phyloP scores from a whole-genome alignment of 2,329 filamentous ascomycete species.

The Lachnellula arida region DNA sequence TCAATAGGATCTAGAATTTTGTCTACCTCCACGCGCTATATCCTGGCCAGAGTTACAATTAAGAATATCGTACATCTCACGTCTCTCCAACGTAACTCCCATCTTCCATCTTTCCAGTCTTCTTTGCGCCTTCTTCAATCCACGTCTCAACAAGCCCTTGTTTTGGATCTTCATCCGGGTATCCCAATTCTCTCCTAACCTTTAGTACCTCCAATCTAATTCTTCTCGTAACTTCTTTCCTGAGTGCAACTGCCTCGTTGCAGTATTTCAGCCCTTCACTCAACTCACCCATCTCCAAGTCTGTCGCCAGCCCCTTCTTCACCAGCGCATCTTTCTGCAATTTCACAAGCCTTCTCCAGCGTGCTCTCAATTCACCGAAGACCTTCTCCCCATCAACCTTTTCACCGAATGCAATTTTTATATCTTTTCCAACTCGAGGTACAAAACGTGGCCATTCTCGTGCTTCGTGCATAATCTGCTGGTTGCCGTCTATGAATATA shows the following conservation, averaged over 20 bases:
- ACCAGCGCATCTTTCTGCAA: constrained; percentile 42
- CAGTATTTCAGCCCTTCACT: constrained; percentile 62
- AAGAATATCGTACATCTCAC: constrained; percentile 2
- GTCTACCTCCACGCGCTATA: not conserved
- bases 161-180: constrained; percentile 73
- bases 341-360: constrained; percentile 66
- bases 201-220: constrained; percentile 78
- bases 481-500: constrained; percentile 90
- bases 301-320: constrained; percentile 28
- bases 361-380: constrained; percentile 71
- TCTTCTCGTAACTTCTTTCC: constrained; percentile 74
- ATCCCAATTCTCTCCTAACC: constrained; percentile 64
- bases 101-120: constrained; percentile 55
- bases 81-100: constrained; percentile 55
- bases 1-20: not conserved
- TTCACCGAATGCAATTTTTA: constrained; percentile 76
- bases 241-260: constrained; percentile 68
- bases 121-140: constrained; percentile 50
- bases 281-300: constrained; percentile 51
- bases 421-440: constrained; percentile 65
- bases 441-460: constrained; percentile 75
- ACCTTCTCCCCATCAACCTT: constrained; percentile 65
- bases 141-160: constrained; percentile 78
- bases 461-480: constrained; percentile 82
- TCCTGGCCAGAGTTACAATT: not conserved